Base-by-base conservation (phyloP, 345 rosid genomes). In the Eucalyptus guilfoylei region DNA sequence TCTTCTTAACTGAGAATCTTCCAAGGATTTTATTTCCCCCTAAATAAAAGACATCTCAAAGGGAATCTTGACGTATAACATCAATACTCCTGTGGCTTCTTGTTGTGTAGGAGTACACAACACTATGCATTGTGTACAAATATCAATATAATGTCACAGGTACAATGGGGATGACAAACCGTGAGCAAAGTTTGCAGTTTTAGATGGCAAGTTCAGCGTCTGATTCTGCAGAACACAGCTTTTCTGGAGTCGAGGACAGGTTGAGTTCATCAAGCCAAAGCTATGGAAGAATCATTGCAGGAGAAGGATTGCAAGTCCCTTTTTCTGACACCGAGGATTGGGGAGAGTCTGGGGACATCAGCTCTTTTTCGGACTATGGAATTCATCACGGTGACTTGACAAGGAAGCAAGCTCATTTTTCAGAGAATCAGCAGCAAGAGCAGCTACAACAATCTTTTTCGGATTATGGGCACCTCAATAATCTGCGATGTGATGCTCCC, bases 391-490 rank as follows among this genome's bases (percentile, higher is more conserved):
- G 76, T 49, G 89, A 49, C 30, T 80, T 67, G 54, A 24, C 64
- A 86, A 89, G 67, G 69, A 86, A 88, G 58, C 88, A 55, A 14
- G 60, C 28, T 72, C 30, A 4, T 30, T 89, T 88, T 90, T 89
- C 89, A 49, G 87, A 91, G 72, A 90, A 87, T 90, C 89, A 87
- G 64, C 86, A 87, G n/a, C 90, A 60, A 34, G 52, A 89, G 45
- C 90, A 89, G 76, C 89, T 85, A 48, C 89, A 87, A 83, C 88
- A 81, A 28, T 58, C 40, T 14, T 45, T 42, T 87, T 87, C 87
- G 2, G 92, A 85, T 85, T 88, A 55, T 86, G 91, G 91, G 49
- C 90, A 52, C 24, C 88, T 91, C 49, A 89, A 91, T 50, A 86
- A 91, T 76, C 85, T 81, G 40, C 67, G 54, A 50, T 89, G 86